Base-by-base conservation (phyloP, 257 asterid species). In the Scutellaria barbata region DNA sequence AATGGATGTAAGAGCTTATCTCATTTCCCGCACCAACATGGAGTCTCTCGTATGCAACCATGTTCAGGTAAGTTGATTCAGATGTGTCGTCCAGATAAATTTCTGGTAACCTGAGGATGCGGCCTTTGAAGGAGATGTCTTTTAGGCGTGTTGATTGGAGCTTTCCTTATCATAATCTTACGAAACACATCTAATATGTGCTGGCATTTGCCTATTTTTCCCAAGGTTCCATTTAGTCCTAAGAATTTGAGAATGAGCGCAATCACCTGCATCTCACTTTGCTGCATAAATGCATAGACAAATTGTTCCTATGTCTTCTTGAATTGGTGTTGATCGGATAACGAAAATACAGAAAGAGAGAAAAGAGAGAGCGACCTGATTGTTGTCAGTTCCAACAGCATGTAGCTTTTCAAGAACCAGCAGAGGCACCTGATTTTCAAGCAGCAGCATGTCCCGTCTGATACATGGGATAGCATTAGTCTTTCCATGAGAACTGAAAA, bases 31-130 rank as follows among this genome's bases (percentile, higher is more conserved):
- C 71, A 7, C 64, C 83, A 0, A 76, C 73, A n/a, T 82, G 85
- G 33, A 74, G 35, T 37, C 90, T 66, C 58, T 85, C 90, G 22
- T 61, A 85, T 8, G 83, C 85, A 4, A 80, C 79, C 8, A 78
- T 50, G 63, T 82, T 82, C 20, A 78, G 68, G 55, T 52, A 73
- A 37, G 45, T 39, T 0, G 84, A 52, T 67, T 76, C 66, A 0
- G 54, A 5, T 52, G 50, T 40, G 69, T 76, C 69, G 7, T 84
- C 86, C 16, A 82, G 73, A 2, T 52, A 13, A 1, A 80, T 72
- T 6, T 0, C 55, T 1, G 86, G 89, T 10, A 79, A 78, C 55
- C 45, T 17, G 2, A 84, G 86, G 4, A 72, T 51, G 0, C 82
- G 77, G 0, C 45, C 13, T 0, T 66, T 7, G 67, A 84, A 81